Conservation (phyloP, 129 eudicot genomes). For the Gnaphalium uliginosum region DNA sequence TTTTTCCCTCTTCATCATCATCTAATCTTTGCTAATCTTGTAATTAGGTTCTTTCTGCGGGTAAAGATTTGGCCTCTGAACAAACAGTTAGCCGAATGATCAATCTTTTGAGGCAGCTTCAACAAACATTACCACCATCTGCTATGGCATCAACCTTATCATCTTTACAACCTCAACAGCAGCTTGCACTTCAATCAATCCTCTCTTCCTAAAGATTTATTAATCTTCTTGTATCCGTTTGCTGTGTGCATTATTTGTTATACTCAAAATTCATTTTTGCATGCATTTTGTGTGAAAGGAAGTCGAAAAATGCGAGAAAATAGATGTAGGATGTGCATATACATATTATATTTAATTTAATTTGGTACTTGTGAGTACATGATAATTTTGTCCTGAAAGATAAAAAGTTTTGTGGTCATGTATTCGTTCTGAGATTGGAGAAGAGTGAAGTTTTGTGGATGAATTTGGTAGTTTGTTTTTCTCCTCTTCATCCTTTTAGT, state of each 20-base stretch:
- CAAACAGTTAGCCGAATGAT: conserved; percentile 80
- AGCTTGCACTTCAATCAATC: conserved; percentile 82
- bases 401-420: conserved; percentile 28
- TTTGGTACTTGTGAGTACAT: conserved; percentile 5
- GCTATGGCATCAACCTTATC: conserved; percentile 82
- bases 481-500: neutral
- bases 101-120: conserved; percentile 82
- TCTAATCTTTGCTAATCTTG: neutral
- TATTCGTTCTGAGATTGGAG: conserved; percentile 30
- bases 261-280: conserved; percentile 30
- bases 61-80: conserved; percentile 91
- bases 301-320: conserved; percentile 14
- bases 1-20: neutral
- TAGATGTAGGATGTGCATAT: conserved; percentile 49
- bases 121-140: conserved; percentile 82
- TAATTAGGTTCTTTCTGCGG: conserved; percentile 74
- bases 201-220: conserved; percentile 52
- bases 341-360: conserved; percentile 25
- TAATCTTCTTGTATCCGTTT: conserved; percentile 6
- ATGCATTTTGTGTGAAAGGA: conserved; percentile 34
- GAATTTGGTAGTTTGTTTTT: neutral
- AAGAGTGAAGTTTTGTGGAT: conserved; percentile 32
- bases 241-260: conserved; percentile 24
- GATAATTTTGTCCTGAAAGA: conserved; percentile 22
- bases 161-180: conserved; percentile 93